Base-by-base conservation (phyloP, 2,329 filamentous ascomycete genomes). In the Exophiala viscosa region DNA sequence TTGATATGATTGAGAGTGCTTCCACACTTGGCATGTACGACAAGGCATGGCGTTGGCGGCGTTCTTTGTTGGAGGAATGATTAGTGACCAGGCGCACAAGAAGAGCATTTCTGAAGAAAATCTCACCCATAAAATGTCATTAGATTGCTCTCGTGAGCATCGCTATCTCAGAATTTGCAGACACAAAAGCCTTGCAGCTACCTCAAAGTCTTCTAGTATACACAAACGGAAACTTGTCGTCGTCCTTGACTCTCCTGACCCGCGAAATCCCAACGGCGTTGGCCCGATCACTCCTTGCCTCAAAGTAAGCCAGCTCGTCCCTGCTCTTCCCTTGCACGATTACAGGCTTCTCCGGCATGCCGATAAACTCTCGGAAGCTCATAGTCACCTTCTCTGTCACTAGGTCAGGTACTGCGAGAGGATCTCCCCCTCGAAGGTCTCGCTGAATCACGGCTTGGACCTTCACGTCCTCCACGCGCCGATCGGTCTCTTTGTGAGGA, bases 291-390 rank as follows among this genome's bases (percentile, higher is more conserved):
- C 39, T 32, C 20, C 50, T 50, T 47, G 28, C 50, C 15, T 63
- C 61, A 15, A 44, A 23, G 48, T 55, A 60, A 6, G 47, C 58
- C 20, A 63, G 43, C 28, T 57, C 48, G 18, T 50, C 52, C 20
- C 51, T 49, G 4, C 45, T 41, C 9, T 36, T 48, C 11, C 39
- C 39, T 17, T 42, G 18, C 28, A 49, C 53, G 33, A 60, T 45
- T 32, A 56, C 49, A 14, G 50, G 46, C 35, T 54, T 20, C 13
- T 49, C 38, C 9, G 52, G 52, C 31, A 53, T 28, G 2, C 56
- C 60, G 4, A 61, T 45, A 39, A 62, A 61, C 23, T 63, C 54
- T 28, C 40, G 10, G 23, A 59, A 58, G 1, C 23, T 54, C 55
- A 58, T 59, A 17, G 43, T 48, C 31, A 45, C 40, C 38, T 47